phyloP scores from a whole-genome alignment of 1,284 basidiomycete genomes.

The Melampsora larici-populina region DNA sequence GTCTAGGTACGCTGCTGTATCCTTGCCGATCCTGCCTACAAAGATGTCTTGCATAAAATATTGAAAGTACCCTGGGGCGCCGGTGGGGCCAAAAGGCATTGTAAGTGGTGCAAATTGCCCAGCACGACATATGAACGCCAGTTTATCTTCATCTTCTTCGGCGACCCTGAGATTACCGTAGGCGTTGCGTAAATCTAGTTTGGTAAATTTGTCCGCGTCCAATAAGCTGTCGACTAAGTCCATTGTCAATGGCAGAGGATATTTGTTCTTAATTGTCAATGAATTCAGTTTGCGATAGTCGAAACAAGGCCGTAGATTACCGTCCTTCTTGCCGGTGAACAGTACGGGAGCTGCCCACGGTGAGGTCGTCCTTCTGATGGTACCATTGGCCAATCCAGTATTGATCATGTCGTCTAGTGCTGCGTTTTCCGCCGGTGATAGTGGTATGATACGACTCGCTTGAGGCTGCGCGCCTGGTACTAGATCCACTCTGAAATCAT shows the following conservation, averaged over 20 bases:
- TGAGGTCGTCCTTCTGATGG: not conserved
- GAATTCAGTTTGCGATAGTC: not conserved
- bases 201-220: not conserved
- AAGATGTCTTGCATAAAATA: too few relatives aligned
- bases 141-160: too few relatives aligned
- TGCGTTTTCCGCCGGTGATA: not conserved
- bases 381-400: too few relatives aligned
- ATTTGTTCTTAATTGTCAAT: not conserved
- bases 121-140: too few relatives aligned
- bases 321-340: not conserved
- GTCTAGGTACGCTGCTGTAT: too few relatives aligned
- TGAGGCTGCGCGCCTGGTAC: not conserved
- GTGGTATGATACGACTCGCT: not conserved
- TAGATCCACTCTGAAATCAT: not conserved
- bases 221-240: not conserved
- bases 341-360: not conserved
- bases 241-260: not conserved
- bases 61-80: too few relatives aligned
- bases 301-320: not conserved
- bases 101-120: too few relatives aligned
- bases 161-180: too few relatives aligned
- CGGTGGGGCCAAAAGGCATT: too few relatives aligned
- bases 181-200: not conserved
- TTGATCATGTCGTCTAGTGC: not conserved
- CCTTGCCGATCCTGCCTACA: too few relatives aligned